Percentiles rank a stretch among this genome's conserved stretches.
phyloP scores from a whole-genome alignment of 208 protist species.

The Leishmania tarentolae region DNA sequence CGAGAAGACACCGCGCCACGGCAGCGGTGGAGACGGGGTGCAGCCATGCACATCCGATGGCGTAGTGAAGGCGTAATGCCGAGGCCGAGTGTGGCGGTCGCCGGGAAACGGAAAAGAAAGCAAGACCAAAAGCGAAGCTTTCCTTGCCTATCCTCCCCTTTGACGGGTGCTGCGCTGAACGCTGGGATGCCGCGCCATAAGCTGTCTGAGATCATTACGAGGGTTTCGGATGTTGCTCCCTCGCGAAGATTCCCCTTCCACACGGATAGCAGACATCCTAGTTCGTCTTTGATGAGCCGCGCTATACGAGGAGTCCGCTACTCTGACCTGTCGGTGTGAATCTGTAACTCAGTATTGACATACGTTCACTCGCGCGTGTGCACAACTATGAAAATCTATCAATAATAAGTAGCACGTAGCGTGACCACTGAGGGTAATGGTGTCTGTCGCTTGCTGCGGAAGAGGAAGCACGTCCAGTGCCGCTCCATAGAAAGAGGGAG shows the following conservation, averaged over 20 bases:
- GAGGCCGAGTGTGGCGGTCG: background rate
- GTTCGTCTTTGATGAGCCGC: background rate
- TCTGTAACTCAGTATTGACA: background rate
- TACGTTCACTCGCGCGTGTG: background rate
- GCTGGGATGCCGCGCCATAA: background rate
- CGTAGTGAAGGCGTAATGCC: too few relatives aligned
- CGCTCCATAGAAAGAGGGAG: background rate
- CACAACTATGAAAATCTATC: background rate
- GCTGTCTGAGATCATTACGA: background rate
- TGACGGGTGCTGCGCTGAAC: background rate
- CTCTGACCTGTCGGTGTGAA: background rate
- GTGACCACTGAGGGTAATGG: background rate
- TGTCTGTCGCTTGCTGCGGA: background rate
- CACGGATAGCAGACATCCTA: background rate
- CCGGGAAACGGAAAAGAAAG: background rate
- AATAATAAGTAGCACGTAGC: background rate
- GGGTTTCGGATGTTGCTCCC: background rate
- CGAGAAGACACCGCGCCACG: too few relatives aligned
- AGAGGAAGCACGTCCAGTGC: background rate
- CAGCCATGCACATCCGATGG: too few relatives aligned
- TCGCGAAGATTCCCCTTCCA: background rate
- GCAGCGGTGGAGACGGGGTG: too few relatives aligned
- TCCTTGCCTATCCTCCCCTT: too few relatives aligned
- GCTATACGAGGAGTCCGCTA: background rate
- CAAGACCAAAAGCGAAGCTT: too few relatives aligned